These are phyloP conservation scores for Dactylellina cionopaga DNA, from an alignment of 2,329 filamentous ascomycete genomes.

Conservation along the genomic window DNA sequence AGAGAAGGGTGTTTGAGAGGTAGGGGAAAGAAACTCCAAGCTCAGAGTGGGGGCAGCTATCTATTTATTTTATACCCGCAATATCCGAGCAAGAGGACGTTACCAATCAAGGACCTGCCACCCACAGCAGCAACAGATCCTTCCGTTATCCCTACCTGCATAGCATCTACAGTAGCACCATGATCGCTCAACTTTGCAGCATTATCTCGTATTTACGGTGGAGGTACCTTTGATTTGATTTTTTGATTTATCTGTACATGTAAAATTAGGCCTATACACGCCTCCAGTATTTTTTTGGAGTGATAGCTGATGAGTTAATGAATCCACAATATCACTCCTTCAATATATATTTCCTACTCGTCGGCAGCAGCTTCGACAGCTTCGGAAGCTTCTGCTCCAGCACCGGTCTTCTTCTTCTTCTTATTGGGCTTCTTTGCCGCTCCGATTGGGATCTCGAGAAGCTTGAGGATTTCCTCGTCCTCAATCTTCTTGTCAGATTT, in stretches of 20 bases:
- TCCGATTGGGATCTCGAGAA: constrained; percentile 84
- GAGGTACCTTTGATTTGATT: constrained; percentile 37
- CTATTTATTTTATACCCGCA: constrained; percentile 44
- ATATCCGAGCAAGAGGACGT: constrained; percentile 12
- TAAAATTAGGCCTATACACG: constrained; percentile 19
- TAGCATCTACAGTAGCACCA: constrained; percentile 2
- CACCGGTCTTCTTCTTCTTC: constrained; percentile 83
- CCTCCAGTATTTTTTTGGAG: constrained; percentile 2
- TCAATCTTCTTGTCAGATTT: constrained; percentile 98
- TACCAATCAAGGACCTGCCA: constrained; percentile 21
- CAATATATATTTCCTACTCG: constrained; percentile 14
- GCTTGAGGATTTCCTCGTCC: constrained; percentile 93
- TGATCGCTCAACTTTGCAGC: background rate
- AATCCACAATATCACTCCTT: background rate
- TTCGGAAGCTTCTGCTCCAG: too few species aligned
- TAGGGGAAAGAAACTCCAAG: constrained; percentile 2
- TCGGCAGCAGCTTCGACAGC: constrained; percentile 16
- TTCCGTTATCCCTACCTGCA: constrained; percentile 4
- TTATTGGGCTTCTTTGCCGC: constrained; percentile 88
- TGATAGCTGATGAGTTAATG: constrained; percentile 4
- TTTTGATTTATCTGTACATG: constrained; percentile 48
- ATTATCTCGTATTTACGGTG: constrained; percentile 26
- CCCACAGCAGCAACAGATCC: constrained; percentile 18
- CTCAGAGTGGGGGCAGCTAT: constrained; percentile 22
- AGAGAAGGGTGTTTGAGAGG: background rate